Evolutionary conservation across 176 grass and related monocot species (phyloP).

Genomic region (Oryza glumipatula): DNA sequence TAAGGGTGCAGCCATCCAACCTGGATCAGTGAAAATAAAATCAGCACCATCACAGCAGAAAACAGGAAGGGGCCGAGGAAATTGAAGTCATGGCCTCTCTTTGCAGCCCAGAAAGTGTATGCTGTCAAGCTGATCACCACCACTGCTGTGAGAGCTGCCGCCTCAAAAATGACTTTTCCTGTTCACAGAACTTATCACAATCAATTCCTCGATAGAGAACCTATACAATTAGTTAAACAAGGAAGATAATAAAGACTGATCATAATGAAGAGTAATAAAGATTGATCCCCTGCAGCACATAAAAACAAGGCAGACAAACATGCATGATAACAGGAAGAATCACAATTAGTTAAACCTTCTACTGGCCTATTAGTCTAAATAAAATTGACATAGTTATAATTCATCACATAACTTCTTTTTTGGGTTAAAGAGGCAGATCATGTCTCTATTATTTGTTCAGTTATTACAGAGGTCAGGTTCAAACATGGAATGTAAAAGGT

Average conservation of each 20-base stretch:
- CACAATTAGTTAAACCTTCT: not conserved
- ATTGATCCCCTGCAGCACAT: not conserved
- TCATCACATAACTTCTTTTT: not conserved
- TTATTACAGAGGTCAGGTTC: not conserved
- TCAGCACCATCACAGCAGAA: conserved; percentile 61
- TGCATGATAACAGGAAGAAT: not conserved
- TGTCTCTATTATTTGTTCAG: not conserved
- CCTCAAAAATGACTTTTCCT: conserved; percentile 89
- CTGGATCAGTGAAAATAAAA: conserved; percentile 77
- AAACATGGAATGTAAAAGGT: not conserved
- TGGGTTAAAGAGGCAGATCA: not conserved
- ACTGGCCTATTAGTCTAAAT: too few species aligned
- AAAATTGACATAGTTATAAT: too few species aligned
- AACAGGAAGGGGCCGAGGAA: conserved; percentile 88
- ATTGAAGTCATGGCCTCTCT: conserved; percentile 76
- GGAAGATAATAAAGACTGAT: too few species aligned
- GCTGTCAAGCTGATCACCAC: conserved; percentile 79
- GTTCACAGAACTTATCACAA: conserved; percentile 18
- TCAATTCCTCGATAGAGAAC: conserved; percentile 20
- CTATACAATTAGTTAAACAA: not conserved
- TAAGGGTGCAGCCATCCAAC: conserved; percentile 32
- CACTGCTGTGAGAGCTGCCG: conserved; percentile 75
- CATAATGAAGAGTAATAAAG: not conserved
- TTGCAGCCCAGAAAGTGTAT: conserved; percentile 96
- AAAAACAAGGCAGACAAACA: conserved; percentile 7